Percentiles rank a stretch among this genome's conserved stretches.
phyloP scores from a whole-genome alignment of 352 stramenopile genomes.

The Phytophthora ohioensis region DNA sequence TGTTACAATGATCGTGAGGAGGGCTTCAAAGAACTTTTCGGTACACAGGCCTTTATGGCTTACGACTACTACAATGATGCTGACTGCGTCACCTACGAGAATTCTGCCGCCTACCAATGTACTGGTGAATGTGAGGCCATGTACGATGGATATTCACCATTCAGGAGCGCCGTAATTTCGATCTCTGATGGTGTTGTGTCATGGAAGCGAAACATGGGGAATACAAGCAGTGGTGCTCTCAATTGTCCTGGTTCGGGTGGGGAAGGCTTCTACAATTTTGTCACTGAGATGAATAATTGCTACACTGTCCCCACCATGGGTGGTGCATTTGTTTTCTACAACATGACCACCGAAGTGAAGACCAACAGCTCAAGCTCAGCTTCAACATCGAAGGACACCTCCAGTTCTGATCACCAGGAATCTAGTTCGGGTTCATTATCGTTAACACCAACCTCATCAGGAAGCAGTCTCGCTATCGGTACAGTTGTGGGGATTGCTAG shows the following conservation, averaged over 20 bases:
- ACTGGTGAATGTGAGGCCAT: conserved; percentile 10
- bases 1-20: conserved; percentile 5
- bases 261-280: conserved; percentile 10
- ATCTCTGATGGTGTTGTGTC: background rate
- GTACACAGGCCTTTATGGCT: conserved; percentile 8
- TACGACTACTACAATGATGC: conserved; percentile 11
- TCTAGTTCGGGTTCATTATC: background rate
- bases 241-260: background rate
- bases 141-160: background rate
- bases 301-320: conserved; percentile 1
- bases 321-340: conserved; percentile 20
- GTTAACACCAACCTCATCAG: background rate
- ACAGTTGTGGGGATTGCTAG: background rate
- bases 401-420: background rate
- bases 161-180: conserved; percentile 11
- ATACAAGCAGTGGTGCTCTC: background rate
- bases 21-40: conserved; percentile 7
- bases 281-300: background rate
- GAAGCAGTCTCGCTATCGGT: background rate
- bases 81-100: conserved; percentile 13
- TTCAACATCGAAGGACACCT: background rate
- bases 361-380: background rate
- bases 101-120: conserved; percentile 6
- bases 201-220: conserved; percentile 21
- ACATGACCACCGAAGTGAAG: background rate